Evolutionary conservation across 164 flowering plant genomes (phyloP).

Genomic region (Chimonanthus salicifolius): DNA sequence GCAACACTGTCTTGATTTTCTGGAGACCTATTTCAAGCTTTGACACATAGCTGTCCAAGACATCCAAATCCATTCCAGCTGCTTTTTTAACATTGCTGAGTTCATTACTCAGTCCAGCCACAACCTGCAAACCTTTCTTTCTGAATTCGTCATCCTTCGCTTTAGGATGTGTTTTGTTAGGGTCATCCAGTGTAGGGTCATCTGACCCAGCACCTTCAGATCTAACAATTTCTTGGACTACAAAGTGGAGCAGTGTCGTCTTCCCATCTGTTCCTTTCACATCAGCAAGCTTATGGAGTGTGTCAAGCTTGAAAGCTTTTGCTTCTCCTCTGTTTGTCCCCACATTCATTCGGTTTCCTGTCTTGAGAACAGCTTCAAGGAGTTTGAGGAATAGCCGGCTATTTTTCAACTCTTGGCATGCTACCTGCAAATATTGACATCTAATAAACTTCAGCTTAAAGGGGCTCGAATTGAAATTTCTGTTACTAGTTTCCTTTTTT

Average conservation of each 20-base stretch:
- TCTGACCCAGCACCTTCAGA: conserved; percentile 52
- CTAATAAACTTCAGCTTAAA: conserved; percentile 11
- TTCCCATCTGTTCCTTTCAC: conserved; percentile 95
- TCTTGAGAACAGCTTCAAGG: conserved; percentile 92
- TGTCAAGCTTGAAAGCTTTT: conserved; percentile 87
- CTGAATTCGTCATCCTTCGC: conserved; percentile 53
- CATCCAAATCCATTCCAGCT: conserved; percentile 97
- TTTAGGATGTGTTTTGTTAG: conserved; percentile 17
- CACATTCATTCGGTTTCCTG: conserved; percentile 97
- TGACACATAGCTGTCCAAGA: conserved; percentile 65
- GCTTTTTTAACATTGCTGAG: conserved; percentile 76
- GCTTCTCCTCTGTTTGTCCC: conserved; percentile 98
- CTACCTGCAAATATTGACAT: conserved; percentile 47
- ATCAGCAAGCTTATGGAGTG: conserved; percentile 82
- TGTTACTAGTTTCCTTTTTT: not conserved
- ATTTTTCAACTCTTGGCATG: conserved; percentile 79
- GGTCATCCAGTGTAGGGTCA: conserved; percentile 21
- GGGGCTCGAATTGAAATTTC: not conserved
- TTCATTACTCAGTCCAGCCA: conserved; percentile 73
- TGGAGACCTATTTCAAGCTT: conserved; percentile 86
- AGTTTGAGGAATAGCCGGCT: conserved; percentile 90
- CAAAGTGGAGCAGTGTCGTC: conserved; percentile 95
- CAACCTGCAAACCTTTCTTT: conserved; percentile 80
- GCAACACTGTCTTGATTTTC: conserved; percentile 55
- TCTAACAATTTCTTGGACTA: conserved; percentile 91